phyloP scores from a whole-genome alignment of 371 early-diverging fungal genomes.

The Mucor sp. region DNA sequence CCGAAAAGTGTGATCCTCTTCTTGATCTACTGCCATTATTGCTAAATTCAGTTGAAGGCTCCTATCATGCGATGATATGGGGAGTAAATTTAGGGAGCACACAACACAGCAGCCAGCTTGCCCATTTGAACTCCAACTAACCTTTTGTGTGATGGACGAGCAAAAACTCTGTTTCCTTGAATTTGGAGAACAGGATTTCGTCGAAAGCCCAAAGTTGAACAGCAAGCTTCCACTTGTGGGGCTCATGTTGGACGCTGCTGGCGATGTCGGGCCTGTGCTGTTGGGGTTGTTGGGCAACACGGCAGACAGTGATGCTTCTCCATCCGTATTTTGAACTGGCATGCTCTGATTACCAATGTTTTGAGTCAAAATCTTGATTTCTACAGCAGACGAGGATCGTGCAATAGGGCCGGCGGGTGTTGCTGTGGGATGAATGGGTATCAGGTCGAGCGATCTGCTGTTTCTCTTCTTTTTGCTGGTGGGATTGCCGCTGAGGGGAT shows the following conservation, averaged over 20 bases:
- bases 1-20: slow-evolving; percentile 38
- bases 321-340: slow-evolving; percentile 6
- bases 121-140: slow-evolving; percentile 1
- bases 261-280: neutral
- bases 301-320: slow-evolving; percentile 23
- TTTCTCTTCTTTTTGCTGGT: slow-evolving; percentile 23
- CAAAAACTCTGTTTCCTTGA: slow-evolving; percentile 28
- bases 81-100: neutral
- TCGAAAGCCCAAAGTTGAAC: slow-evolving; percentile 21
- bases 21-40: slow-evolving; percentile 16
- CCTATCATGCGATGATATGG: neutral
- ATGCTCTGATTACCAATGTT: slow-evolving; percentile 1
- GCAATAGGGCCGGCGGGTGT: slow-evolving; percentile 4
- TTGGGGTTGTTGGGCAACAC: slow-evolving; percentile 17
- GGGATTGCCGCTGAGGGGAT: too few species aligned
- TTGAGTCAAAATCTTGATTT: slow-evolving; percentile 2
- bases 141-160: slow-evolving; percentile 18
- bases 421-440: slow-evolving; percentile 1
- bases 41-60: slow-evolving; percentile 9
- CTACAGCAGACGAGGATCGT: slow-evolving; percentile 30
- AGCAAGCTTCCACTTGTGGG: slow-evolving; percentile 19
- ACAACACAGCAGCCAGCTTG: too few species aligned
- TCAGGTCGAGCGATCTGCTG: slow-evolving; percentile 41
- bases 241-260: neutral
- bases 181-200: slow-evolving; percentile 3